phyloP scores from a whole-genome alignment of 208 protist species.

The Tritrichomonas musculus region DNA sequence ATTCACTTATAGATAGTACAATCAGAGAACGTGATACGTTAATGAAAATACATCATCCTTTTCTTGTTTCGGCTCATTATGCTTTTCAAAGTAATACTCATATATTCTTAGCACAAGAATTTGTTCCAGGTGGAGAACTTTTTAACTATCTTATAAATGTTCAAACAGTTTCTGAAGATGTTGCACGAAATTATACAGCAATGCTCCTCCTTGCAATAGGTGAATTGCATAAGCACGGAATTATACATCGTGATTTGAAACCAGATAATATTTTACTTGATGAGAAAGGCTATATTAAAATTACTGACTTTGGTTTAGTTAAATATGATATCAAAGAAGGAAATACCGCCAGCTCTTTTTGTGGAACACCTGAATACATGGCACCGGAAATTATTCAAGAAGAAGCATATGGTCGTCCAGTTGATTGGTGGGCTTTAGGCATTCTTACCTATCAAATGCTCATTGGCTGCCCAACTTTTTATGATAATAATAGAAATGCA shows the following conservation, averaged over 20 bases:
- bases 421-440: conserved; percentile 66
- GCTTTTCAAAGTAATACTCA: conserved; percentile 49
- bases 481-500: neutral
- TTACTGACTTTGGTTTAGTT: conserved; percentile 75
- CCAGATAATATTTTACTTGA: conserved; percentile 53
- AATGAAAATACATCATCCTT: conserved; percentile 32
- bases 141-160: conserved; percentile 51
- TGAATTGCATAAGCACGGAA: conserved; percentile 49
- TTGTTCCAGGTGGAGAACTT: conserved; percentile 55
- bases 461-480: conserved; percentile 46
- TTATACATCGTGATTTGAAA: conserved; percentile 61
- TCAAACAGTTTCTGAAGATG: neutral
- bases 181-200: conserved; percentile 38
- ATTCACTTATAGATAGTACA: neutral
- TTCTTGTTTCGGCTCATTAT: conserved; percentile 44
- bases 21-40: neutral
- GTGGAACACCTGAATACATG: conserved; percentile 65
- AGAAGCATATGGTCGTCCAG: conserved; percentile 56
- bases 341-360: conserved; percentile 48
- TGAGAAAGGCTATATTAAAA: conserved; percentile 67
- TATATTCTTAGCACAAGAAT: conserved; percentile 58
- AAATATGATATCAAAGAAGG: neutral
- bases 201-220: conserved; percentile 53
- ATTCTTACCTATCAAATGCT: conserved; percentile 65
- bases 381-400: conserved; percentile 59